Conservation (phyloP, 805 yeast species). For the Ogataea pilisensis region DNA sequence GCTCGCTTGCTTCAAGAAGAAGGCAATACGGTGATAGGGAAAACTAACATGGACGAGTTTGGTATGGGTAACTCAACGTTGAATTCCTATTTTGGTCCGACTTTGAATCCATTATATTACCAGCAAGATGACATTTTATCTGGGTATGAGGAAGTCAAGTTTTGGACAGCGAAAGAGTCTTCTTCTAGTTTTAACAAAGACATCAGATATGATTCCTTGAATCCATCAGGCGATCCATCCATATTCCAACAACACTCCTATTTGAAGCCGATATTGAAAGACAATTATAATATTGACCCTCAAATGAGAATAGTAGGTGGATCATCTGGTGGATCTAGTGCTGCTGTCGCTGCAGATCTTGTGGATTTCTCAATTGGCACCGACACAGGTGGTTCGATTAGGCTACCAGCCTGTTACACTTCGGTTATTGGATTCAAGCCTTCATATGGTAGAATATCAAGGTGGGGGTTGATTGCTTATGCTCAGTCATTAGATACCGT, state of each 20-base stretch:
- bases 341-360: conserved; percentile 71
- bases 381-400: conserved; percentile 95
- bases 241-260: conserved; percentile 11
- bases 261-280: conserved; percentile 14
- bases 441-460: conserved; percentile 82
- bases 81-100: conserved; percentile 53
- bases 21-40: conserved; percentile 63
- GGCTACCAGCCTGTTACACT: conserved; percentile 88
- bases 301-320: conserved; percentile 67
- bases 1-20: conserved; percentile 45
- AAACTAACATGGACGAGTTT: conserved; percentile 92
- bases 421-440: conserved; percentile 89
- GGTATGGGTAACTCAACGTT: conserved; percentile 89
- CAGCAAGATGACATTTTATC: conserved; percentile 18
- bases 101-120: conserved; percentile 45
- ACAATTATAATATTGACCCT: conserved; percentile 14
- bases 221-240: conserved; percentile 27
- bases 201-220: conserved; percentile 34
- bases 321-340: conserved; percentile 95
- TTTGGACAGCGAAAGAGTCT: conserved; percentile 21
- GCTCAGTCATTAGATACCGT: conserved; percentile 95
- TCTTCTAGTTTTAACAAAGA: conserved; percentile 30
- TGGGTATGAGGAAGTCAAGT: conserved; percentile 20
- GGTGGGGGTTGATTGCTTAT: conserved; percentile 90
- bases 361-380: conserved; percentile 84